phyloP scores from a whole-genome alignment of 2,329 filamentous ascomycete species.

The Fusarium stilboides region DNA sequence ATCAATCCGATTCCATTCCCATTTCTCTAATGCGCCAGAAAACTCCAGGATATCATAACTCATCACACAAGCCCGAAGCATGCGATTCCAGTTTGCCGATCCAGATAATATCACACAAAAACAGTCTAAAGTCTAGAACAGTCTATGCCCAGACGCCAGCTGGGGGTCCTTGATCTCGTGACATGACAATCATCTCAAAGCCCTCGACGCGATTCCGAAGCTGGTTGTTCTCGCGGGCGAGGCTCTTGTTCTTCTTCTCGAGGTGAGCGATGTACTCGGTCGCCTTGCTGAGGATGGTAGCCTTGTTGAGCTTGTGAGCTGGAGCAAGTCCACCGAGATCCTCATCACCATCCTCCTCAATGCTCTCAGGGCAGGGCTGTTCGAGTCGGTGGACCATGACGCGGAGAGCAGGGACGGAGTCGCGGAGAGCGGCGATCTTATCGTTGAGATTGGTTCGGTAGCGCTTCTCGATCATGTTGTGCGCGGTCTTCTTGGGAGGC shows the following conservation, averaged over 20 bases:
- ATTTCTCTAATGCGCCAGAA: conserved; percentile 38
- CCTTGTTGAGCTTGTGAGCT: conserved; percentile 94
- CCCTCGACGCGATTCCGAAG: conserved; percentile 52
- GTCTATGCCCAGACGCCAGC: conserved; percentile 49
- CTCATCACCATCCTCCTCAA: conserved; percentile 75
- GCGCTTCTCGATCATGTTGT: conserved; percentile 97
- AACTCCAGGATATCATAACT: conserved; percentile 50
- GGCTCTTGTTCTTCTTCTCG: conserved; percentile 54
- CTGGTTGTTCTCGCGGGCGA: conserved; percentile 53
- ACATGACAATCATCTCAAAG: conserved; percentile 52
- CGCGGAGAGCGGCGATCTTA: conserved; percentile 90
- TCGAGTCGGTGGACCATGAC: conserved; percentile 75
- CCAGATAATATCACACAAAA: conserved; percentile 31
- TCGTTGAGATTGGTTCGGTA: conserved; percentile 96
- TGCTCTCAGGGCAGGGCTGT: conserved; percentile 72
- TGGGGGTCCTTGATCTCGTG: conserved; percentile 45
- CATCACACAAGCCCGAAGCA: conserved; percentile 43
- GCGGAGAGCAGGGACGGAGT: conserved; percentile 89
- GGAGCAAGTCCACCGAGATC: conserved; percentile 80
- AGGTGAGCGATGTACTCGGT: conserved; percentile 58
- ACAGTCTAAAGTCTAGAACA: conserved; percentile 22
- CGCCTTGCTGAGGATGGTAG: conserved; percentile 73
- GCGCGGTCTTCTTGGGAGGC: conserved; percentile 84
- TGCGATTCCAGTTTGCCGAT: conserved; percentile 28
- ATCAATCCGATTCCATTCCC: conserved; percentile 23